phyloP scores from a whole-genome alignment of 1,139 yeast genomes.

The Yamadazyma aaseri region DNA sequence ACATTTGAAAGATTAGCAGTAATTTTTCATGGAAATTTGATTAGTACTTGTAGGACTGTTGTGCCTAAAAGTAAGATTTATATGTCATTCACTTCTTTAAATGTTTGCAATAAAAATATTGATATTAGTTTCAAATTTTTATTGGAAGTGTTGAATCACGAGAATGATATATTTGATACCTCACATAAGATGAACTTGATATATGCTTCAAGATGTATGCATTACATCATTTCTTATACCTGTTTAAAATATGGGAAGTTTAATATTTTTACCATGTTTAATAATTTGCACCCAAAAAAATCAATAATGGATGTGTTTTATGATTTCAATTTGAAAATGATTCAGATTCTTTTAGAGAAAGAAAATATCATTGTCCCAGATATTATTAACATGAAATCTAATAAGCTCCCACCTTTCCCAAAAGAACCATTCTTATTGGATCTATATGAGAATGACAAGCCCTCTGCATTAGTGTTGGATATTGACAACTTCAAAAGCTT shows the following conservation, averaged over 20 bases:
- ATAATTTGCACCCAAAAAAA: constrained; percentile 21
- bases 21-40: constrained; percentile 1
- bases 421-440: constrained; percentile 20
- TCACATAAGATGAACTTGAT: constrained; percentile 7
- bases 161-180: constrained; percentile 9
- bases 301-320: constrained; percentile 21
- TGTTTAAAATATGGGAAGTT: constrained; percentile 15
- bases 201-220: constrained; percentile 12
- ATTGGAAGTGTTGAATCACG: constrained; percentile 28
- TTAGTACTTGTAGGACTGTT: constrained; percentile 2
- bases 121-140: constrained; percentile 15
- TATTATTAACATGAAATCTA: constrained; percentile 10
- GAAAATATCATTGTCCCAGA: constrained; percentile 15
- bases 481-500: constrained; percentile 2
- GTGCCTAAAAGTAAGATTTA: constrained; percentile 1
- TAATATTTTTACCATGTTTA: constrained; percentile 21
- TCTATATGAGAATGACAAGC: constrained; percentile 8
- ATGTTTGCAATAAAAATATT: constrained; percentile 6
- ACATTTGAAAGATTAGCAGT: constrained; percentile 5
- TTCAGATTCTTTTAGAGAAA: constrained; percentile 1
- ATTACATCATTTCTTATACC: constrained; percentile 10
- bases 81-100: constrained; percentile 4
- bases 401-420: constrained; percentile 31
- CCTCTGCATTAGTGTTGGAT: constrained; percentile 10
- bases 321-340: constrained; percentile 8